A percentile compares a stretch with the other conserved stretches of the same genome.
These are phyloP conservation scores for Hippophae tibetana DNA, from an alignment of 306 rosid species.

Conservation along the genomic window DNA sequence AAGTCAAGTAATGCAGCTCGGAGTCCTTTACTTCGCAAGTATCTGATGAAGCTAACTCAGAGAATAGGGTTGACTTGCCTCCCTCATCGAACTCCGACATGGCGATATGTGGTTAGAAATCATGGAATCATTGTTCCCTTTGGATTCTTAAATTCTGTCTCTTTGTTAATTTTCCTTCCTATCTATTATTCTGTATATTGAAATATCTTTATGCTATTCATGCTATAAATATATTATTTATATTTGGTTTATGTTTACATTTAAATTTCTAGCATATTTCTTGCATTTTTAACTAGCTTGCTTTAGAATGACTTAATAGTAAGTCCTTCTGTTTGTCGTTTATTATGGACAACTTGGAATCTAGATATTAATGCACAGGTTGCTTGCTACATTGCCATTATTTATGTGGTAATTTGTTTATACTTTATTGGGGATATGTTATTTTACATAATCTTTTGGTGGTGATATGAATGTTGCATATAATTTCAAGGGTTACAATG, in stretches of 20 bases:
- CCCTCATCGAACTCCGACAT: conserved; percentile 67
- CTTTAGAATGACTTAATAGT: neutral
- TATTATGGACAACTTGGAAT: no score
- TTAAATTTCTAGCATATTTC: neutral
- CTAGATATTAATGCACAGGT: no score
- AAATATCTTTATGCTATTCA: neutral
- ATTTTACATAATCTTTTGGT: no score
- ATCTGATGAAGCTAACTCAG: conserved; percentile 79
- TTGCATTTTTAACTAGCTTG: neutral
- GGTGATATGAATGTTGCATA: no score
- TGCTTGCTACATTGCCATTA: no score
- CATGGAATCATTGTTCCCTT: neutral
- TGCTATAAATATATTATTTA: neutral
- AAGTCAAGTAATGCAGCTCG: conserved; percentile 65
- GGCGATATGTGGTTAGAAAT: conserved; percentile 77
- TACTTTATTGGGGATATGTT: no score
- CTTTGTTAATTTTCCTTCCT: neutral
- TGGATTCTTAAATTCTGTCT: neutral
- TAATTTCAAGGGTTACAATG: no score
- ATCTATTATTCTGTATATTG: conserved; percentile 9
- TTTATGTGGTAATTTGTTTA: no score
- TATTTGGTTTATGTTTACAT: neutral
- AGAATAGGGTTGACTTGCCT: conserved; percentile 76
- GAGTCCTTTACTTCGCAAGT: conserved; percentile 80
- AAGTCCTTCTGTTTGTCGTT: neutral